Percentiles rank a stretch among this genome's conserved stretches.
phyloP scores from a whole-genome alignment of 345 rosid genomes.

The Euclidium syriacum region DNA sequence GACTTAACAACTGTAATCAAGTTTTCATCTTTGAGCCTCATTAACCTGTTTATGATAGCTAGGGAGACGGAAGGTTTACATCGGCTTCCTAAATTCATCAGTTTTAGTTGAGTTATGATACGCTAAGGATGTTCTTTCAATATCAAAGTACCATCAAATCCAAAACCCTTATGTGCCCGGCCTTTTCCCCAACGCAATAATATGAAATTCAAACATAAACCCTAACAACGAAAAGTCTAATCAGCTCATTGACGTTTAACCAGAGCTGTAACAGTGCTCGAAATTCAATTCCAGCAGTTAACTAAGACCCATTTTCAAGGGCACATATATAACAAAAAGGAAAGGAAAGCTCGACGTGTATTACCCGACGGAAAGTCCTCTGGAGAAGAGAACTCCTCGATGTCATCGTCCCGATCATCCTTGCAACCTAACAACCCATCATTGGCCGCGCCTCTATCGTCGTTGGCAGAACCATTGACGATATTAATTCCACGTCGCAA shows the following conservation, averaged over 20 bases:
- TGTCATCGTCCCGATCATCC: constrained; percentile 54
- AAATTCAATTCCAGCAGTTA: background rate
- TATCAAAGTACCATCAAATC: background rate
- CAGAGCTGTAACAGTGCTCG: background rate
- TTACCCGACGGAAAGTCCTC: constrained; percentile 44
- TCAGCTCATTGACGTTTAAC: background rate
- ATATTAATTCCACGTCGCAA: constrained; percentile 45
- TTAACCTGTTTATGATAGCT: background rate
- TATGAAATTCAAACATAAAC: background rate
- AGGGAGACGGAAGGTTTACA: background rate
- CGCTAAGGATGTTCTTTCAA: background rate
- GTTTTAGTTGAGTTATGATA: background rate
- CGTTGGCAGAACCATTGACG: constrained; percentile 2
- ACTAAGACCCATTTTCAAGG: background rate
- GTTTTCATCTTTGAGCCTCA: background rate
- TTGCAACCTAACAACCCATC: constrained; percentile 5
- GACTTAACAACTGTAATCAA: background rate
- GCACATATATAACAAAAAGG: background rate
- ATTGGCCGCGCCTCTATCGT: constrained; percentile 4
- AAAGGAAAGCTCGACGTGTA: background rate
- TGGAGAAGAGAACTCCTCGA: constrained; percentile 75
- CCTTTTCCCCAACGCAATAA: background rate
- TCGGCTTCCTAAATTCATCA: background rate
- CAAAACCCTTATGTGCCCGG: background rate
- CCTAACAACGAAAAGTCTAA: background rate